Conservation (phyloP, 2,329 filamentous ascomycete genomes). For the Leptographium procerum region DNA sequence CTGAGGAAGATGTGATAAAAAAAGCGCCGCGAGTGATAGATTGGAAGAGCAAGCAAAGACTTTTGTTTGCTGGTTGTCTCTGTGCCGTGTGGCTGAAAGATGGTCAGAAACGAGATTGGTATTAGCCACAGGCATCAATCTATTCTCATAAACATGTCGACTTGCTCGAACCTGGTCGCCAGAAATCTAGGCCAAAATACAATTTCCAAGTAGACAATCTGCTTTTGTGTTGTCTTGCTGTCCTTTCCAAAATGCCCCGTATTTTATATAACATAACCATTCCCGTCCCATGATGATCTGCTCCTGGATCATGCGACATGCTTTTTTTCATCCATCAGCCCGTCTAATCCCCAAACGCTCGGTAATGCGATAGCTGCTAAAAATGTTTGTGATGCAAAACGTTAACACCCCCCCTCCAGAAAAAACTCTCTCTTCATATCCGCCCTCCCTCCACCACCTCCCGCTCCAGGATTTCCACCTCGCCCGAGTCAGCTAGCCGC, state of each 20-base stretch:
- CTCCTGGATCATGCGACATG: no score
- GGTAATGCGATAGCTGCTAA: not conserved
- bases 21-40: no score
- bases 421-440: constrained; percentile 20
- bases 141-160: not conserved
- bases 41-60: no score
- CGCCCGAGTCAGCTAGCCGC: constrained; percentile 52
- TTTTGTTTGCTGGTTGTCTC: no score
- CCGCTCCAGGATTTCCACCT: constrained; percentile 52
- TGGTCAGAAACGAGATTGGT: no score
- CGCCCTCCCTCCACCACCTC: constrained; percentile 49
- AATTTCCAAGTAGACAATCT: not conserved
- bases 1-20: no score
- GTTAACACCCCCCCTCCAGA: not conserved
- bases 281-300: not conserved
- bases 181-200: no score
- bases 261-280: not conserved
- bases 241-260: no score
- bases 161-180: no score
- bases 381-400: not conserved
- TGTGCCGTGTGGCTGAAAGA: no score
- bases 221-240: no score
- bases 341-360: not conserved
- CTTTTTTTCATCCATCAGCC: not conserved
- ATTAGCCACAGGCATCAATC: not conserved